Evolutionary conservation across 2,329 filamentous ascomycete genomes (phyloP), one percentile per base, ranked within the genome.

Genomic region (Paecilomyces sp.): DNA sequence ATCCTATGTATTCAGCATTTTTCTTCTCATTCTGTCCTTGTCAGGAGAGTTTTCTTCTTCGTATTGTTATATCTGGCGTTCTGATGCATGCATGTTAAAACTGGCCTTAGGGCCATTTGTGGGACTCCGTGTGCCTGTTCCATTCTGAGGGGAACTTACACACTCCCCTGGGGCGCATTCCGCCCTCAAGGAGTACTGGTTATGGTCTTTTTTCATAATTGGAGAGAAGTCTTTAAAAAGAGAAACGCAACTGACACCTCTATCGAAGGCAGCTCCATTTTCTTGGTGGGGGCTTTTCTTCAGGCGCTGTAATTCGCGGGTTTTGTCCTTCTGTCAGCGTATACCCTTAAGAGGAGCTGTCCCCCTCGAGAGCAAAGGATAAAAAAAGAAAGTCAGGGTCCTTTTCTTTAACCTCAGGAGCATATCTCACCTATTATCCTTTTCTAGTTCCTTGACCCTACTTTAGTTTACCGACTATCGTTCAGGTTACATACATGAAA

Each of bases 81-180:
- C 58, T 70, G 65, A 68, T 69, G 70, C 70, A 72, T 71, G 57
- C 36, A 55, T 67, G 64, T 63, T 65, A 67, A 68, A 59, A 72
- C 71, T 58, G 69, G 70, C 62, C 66, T 66, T 65, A 67, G 65
- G 63, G 41, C 41, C 22, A 12, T 53, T 30, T 53, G 24, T 53
- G 51, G 24, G 28, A 25, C 22, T 30, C n/a, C 41, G 41, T 47
- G 41, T 53, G 22, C 51, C 51, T 53, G 24, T 53, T 53, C 51
- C 51, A n/a, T 53, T 53, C 12, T 15, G 22, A 25, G 28, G 51
- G 51, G 51, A 25, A 15, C 51, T 25, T 13, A 18, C 22, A 25
- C 22, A 53, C 11, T 53, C 51, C 51, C 51, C 51, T 25, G 28
- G 28, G 51, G 51, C 51, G 24, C 12, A 53, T 53, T 11, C 24